These are phyloP conservation scores for Priceomyces haplophilus DNA, from an alignment of 805 yeast species.

Conservation along the genomic window DNA sequence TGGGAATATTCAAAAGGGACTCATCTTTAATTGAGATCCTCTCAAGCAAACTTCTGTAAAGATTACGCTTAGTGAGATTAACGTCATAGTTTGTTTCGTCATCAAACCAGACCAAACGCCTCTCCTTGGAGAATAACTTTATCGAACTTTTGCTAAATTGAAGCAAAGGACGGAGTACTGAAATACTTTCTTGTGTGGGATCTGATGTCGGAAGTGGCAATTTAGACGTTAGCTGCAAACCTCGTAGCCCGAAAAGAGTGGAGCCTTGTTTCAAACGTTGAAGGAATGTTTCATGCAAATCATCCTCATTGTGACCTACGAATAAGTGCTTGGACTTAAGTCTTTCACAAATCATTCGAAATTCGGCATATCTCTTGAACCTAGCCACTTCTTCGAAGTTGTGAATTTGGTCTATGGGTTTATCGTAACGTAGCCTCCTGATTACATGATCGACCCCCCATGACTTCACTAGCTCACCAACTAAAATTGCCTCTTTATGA, in stretches of 20 bases:
- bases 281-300: constrained; percentile 68
- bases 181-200: constrained; percentile 17
- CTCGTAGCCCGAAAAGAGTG: constrained; percentile 53
- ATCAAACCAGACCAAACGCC: constrained; percentile 60
- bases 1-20: not conserved
- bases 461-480: constrained; percentile 28
- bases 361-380: constrained; percentile 43
- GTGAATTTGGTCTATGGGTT: constrained; percentile 24
- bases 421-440: constrained; percentile 19
- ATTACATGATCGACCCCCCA: constrained; percentile 39
- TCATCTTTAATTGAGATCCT: not conserved
- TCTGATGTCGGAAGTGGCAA: constrained; percentile 24
- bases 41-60: constrained; percentile 33
- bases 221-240: constrained; percentile 39
- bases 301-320: constrained; percentile 69
- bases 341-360: constrained; percentile 40
- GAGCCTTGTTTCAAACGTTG: constrained; percentile 47
- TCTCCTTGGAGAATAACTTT: constrained; percentile 40
- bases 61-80: constrained; percentile 55
- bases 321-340: constrained; percentile 37
- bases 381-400: constrained; percentile 64
- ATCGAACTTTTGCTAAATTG: constrained; percentile 43
- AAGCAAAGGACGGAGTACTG: constrained; percentile 53
- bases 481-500: constrained; percentile 44
- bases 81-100: constrained; percentile 61